Conservation (phyloP, 2,329 filamentous ascomycete genomes). For the Colletotrichum camelliae region DNA sequence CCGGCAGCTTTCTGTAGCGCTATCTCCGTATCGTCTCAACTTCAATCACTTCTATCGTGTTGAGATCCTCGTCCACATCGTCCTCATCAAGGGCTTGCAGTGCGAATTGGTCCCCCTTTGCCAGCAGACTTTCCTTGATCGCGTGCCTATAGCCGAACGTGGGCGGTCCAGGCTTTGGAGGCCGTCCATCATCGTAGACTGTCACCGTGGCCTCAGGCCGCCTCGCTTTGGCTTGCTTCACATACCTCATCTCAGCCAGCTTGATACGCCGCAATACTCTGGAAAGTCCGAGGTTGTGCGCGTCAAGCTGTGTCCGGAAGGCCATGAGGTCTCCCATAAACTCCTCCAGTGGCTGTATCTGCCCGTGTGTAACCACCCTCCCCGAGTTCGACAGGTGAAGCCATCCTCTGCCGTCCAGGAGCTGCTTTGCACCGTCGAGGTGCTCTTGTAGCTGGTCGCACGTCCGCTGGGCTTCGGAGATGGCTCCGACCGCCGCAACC, state of each 20-base stretch:
- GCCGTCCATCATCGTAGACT: background rate
- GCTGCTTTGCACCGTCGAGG: background rate
- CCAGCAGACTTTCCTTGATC: background rate
- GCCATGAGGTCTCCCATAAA: background rate
- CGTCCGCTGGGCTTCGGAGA: background rate
- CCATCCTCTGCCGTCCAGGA: background rate
- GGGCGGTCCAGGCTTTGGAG: background rate
- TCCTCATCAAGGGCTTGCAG: background rate
- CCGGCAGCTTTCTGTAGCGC: background rate
- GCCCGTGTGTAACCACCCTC: background rate
- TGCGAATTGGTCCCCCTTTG: background rate
- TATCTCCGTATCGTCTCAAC: background rate
- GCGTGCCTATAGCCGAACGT: background rate
- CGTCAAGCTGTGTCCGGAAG: background rate
- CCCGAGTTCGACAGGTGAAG: background rate
- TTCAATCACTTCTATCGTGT: background rate
- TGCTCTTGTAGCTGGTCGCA: background rate
- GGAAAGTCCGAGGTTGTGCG: background rate
- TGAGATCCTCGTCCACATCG: background rate
- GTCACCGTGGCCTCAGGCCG: background rate
- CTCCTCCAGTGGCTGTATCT: background rate
- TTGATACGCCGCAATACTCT: background rate
- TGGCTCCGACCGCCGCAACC: background rate
- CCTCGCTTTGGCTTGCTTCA: background rate
- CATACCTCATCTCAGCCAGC: background rate